Conservation (phyloP, 148 eudicot genomes). For the Pharnaceum exiguum region DNA sequence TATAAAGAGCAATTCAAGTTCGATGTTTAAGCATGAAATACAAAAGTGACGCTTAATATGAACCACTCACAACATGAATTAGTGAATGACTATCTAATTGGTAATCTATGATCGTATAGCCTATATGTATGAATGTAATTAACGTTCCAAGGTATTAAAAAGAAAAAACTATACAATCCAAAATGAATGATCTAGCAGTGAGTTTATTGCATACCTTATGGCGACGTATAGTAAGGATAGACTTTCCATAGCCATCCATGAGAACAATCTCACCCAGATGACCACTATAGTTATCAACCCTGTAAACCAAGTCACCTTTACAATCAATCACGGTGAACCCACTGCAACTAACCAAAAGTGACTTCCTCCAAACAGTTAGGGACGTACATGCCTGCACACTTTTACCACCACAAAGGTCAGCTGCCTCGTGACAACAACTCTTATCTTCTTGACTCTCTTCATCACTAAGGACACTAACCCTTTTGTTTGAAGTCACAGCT, state of each 20-base stretch:
- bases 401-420: not conserved
- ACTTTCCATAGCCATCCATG: constrained; percentile 68
- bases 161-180: not conserved
- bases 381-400: constrained; percentile 12
- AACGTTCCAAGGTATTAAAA: not conserved
- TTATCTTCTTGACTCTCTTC: not conserved
- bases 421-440: not conserved
- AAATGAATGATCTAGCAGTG: not conserved
- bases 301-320: constrained; percentile 45
- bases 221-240: constrained; percentile 52
- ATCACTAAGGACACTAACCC: constrained; percentile 19
- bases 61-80: no score
- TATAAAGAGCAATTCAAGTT: not conserved
- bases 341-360: constrained; percentile 50
- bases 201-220: constrained; percentile 81
- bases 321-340: constrained; percentile 76
- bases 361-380: constrained; percentile 83
- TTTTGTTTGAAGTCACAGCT: constrained; percentile 19
- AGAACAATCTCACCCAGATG: constrained; percentile 48
- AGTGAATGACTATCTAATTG: no score
- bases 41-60: no score
- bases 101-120: no score
- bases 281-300: constrained; percentile 71
- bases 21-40: not conserved
- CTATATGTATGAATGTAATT: not conserved